These are phyloP conservation scores for Fusarium torreyae DNA, from an alignment of 2,329 filamentous ascomycete genomes.

Conservation along the genomic window DNA sequence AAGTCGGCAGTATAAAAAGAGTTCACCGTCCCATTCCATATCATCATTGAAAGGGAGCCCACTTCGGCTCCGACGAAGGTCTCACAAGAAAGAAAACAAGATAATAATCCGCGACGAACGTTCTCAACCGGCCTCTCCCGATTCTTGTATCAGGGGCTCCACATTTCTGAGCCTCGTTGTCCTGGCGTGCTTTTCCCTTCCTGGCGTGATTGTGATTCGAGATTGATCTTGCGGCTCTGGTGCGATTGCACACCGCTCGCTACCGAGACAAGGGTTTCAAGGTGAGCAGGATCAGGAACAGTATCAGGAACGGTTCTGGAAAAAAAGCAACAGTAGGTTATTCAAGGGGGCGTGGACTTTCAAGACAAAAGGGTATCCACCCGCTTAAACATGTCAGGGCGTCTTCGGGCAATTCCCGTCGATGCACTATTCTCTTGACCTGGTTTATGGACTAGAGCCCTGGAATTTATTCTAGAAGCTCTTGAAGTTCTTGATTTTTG, in stretches of 20 bases:
- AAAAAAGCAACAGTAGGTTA: constrained; percentile 2
- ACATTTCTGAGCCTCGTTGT: constrained; percentile 21
- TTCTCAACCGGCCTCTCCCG: constrained; percentile 44
- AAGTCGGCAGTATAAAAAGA: constrained; percentile 4
- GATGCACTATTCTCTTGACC: background rate
- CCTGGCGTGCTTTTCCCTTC: constrained; percentile 32
- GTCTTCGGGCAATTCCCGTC: constrained; percentile 47
- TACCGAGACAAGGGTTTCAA: constrained; percentile 29
- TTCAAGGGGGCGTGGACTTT: constrained; percentile 18
- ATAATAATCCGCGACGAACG: constrained; percentile 31
- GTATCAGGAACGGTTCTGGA: constrained; percentile 22
- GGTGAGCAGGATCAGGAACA: constrained; percentile 20
- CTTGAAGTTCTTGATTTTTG: constrained; percentile 7
- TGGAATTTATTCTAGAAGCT: constrained; percentile 4
- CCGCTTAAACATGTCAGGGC: constrained; percentile 20
- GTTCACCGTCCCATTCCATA: constrained; percentile 21
- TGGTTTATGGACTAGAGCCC: background rate
- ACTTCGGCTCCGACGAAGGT: constrained; percentile 40
- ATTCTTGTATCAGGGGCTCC: constrained; percentile 24
- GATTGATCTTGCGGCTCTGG: constrained; percentile 36
- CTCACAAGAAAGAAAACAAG: constrained; percentile 10
- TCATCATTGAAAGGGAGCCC: constrained; percentile 11
- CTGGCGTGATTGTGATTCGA: constrained; percentile 44
- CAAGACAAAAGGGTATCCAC: constrained; percentile 20
- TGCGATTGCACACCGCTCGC: constrained; percentile 31